These are phyloP conservation scores for Celoporthe dispersa DNA, from an alignment of 2,329 filamentous ascomycete species.

Conservation along the genomic window DNA sequence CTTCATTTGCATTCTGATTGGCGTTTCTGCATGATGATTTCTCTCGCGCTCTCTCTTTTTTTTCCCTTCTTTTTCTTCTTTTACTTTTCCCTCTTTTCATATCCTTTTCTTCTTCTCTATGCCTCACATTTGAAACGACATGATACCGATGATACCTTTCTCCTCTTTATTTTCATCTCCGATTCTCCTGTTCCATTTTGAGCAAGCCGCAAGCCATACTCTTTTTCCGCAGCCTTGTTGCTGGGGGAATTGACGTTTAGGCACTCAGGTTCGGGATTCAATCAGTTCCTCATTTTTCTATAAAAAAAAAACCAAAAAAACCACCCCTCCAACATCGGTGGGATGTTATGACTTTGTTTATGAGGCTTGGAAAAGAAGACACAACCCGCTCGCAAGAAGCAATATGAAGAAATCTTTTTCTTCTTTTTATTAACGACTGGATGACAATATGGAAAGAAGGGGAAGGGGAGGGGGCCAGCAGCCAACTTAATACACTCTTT, in stretches of 20 bases:
- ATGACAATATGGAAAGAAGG: slow-evolving; percentile 10
- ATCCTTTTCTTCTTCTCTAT: slow-evolving; percentile 23
- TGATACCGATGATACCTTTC: slow-evolving; percentile 32
- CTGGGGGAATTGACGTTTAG: neutral
- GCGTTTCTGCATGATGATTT: slow-evolving; percentile 23
- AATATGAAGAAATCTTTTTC: slow-evolving; percentile 10
- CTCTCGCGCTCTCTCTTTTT: slow-evolving; percentile 22
- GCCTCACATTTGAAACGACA: slow-evolving; percentile 26
- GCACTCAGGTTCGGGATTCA: neutral
- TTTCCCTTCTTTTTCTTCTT: slow-evolving; percentile 11
- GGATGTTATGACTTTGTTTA: neutral
- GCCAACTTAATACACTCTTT: slow-evolving; percentile 25
- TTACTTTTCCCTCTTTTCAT: neutral
- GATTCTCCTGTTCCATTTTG: neutral
- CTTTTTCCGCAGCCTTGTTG: slow-evolving; percentile 2
- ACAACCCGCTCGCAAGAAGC: slow-evolving; percentile 25
- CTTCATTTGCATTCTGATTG: slow-evolving; percentile 25
- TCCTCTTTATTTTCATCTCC: slow-evolving; percentile 10
- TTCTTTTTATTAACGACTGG: neutral
- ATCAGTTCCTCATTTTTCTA: neutral
- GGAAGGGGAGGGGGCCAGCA: neutral
- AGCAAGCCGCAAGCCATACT: slow-evolving; percentile 18
- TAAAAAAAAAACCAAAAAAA: neutral
- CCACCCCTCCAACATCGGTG: neutral
- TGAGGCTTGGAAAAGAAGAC: slow-evolving; percentile 18